Conservation (phyloP, 352 stramenopile species). For the Phytophthora multivora region DNA sequence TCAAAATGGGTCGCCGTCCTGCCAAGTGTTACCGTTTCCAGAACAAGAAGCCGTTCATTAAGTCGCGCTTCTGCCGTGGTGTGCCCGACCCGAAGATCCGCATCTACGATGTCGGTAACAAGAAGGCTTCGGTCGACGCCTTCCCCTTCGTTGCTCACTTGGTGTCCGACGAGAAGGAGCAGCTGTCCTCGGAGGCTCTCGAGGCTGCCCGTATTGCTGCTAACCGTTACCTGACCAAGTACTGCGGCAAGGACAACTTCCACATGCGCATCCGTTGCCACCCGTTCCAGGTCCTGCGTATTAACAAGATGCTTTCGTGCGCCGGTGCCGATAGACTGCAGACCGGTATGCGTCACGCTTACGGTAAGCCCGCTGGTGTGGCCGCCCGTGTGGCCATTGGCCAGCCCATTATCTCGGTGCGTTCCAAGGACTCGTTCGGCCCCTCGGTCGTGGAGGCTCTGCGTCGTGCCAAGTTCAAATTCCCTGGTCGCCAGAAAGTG, state of each 20-base stretch:
- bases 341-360: constrained; percentile 99
- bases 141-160: constrained; percentile 99
- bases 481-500: constrained; percentile 99
- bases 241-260: constrained; percentile 98
- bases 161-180: constrained; percentile 93
- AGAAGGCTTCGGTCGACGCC: constrained; percentile 97
- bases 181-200: constrained; percentile 97
- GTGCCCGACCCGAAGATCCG: constrained; percentile 97
- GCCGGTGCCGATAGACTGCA: constrained; percentile 98
- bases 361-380: constrained; percentile 98
- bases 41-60: constrained; percentile 99
- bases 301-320: constrained; percentile 99
- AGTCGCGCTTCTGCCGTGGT: constrained; percentile 99
- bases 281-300: constrained; percentile 99
- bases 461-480: constrained; percentile 99
- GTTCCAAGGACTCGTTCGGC: constrained; percentile 96
- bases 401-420: constrained; percentile 98
- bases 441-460: constrained; percentile 96
- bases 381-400: constrained; percentile 99
- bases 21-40: constrained; percentile 99
- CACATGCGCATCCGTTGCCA: constrained; percentile 99
- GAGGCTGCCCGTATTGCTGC: constrained; percentile 98
- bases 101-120: constrained; percentile 99
- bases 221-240: constrained; percentile 99
- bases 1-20: constrained; percentile 75